Conservation (phyloP, 1,139 yeast species). For the Wickerhamomyces sp. region DNA sequence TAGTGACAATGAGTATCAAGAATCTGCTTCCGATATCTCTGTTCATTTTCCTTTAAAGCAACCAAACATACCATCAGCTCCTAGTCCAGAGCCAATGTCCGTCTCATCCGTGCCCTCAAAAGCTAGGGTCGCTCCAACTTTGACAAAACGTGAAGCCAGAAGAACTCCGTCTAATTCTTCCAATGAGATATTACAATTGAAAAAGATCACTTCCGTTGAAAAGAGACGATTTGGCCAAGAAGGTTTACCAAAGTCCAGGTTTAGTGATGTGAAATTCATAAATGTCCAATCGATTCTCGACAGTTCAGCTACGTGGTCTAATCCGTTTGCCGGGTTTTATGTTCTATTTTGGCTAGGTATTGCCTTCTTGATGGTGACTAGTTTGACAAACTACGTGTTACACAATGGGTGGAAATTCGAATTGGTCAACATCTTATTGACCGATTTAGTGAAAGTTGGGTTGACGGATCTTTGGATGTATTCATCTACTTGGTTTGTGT, state of each 20-base stretch:
- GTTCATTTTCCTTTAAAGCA: no score
- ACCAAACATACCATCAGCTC: not conserved
- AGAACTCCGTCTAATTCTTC: no score
- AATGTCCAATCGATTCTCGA: conserved; percentile 48
- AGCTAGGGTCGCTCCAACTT: not conserved
- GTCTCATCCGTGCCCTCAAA: no score
- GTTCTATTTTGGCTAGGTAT: conserved; percentile 67
- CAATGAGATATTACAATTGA: not conserved
- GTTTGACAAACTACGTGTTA: conserved; percentile 38
- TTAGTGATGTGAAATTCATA: conserved; percentile 43
- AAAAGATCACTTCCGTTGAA: not conserved
- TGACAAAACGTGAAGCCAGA: not conserved
- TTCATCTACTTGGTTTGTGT: conserved; percentile 52
- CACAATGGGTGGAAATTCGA: conserved; percentile 41
- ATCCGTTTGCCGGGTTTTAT: conserved; percentile 56
- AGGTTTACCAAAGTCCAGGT: conserved; percentile 30
- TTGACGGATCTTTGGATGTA: conserved; percentile 71
- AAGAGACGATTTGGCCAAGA: conserved; percentile 29
- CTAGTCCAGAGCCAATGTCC: not conserved
- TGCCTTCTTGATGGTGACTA: conserved; percentile 46
- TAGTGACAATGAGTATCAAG: not conserved
- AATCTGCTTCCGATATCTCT: no score
- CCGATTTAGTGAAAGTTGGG: conserved; percentile 60
- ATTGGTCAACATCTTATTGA: conserved; percentile 43
- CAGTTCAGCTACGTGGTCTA: conserved; percentile 27